Evolutionary conservation across 139 green algal species (phyloP).

Genomic region (Micromonas pusilla): DNA sequence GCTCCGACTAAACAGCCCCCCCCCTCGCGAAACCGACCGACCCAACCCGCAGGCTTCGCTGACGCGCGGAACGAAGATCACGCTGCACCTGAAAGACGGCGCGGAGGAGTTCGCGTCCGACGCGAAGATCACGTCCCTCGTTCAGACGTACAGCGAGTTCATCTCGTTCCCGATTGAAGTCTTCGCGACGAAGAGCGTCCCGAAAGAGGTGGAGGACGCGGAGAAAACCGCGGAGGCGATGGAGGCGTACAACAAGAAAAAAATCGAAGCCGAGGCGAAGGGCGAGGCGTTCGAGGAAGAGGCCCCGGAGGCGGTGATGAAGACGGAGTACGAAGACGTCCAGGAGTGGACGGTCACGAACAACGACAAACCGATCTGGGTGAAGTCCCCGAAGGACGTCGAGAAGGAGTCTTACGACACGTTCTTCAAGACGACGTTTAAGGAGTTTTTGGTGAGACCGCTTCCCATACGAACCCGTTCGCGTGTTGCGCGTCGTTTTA

Average conservation of each 20-base stretch:
- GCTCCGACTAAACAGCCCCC: no score
- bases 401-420: constrained; percentile 79
- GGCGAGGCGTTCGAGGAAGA: constrained; percentile 25
- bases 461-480: no score
- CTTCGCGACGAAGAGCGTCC: constrained; percentile 46
- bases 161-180: constrained; percentile 97
- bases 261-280: constrained; percentile 28
- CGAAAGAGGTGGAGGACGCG: constrained; percentile 68
- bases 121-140: constrained; percentile 63
- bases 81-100: constrained; percentile 91
- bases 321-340: constrained; percentile 64
- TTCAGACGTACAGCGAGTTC: constrained; percentile 99
- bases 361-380: constrained; percentile 97
- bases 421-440: constrained; percentile 90
- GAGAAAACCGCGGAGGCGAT: constrained; percentile 69
- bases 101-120: constrained; percentile 67
- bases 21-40: no score
- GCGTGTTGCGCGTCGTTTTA: no score
- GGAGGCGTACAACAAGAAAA: constrained; percentile 59
- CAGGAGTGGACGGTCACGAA: constrained; percentile 84
- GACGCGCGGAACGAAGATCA: constrained; percentile 75
- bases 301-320: constrained; percentile 61
- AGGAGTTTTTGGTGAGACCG: constrained; percentile 57
- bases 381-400: constrained; percentile 56
- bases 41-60: no score